Percentiles rank a stretch among this genome's conserved stretches.
Conservation (phyloP, 2,329 filamentous ascomycete genomes). For the Coniochaeta sp. region DNA sequence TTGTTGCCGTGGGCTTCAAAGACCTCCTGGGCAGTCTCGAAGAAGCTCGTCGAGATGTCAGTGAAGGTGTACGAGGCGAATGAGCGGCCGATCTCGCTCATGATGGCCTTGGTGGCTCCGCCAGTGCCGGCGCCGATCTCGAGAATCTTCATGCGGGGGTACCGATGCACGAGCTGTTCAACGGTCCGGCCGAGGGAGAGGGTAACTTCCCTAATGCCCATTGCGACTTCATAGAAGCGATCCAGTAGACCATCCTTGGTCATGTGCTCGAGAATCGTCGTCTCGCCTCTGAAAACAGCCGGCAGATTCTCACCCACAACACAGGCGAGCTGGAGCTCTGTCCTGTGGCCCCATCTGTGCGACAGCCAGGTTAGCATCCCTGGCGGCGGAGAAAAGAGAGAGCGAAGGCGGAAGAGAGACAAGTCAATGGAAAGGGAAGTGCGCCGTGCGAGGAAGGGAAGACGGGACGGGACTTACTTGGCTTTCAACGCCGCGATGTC, state of each 20-base stretch:
- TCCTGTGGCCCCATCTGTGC: constrained; percentile 9
- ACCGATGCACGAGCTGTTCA: constrained; percentile 25
- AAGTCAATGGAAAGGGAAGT: background rate
- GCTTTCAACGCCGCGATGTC: constrained; percentile 5
- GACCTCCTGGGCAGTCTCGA: constrained; percentile 24
- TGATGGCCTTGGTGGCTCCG: constrained; percentile 23
- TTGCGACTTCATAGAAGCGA: constrained; percentile 18
- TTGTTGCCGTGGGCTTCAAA: constrained; percentile 17
- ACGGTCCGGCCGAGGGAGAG: constrained; percentile 12
- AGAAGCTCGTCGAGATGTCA: constrained; percentile 30
- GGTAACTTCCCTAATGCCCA: constrained; percentile 6
- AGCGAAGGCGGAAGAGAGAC: background rate
- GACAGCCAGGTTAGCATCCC: constrained; percentile 3
- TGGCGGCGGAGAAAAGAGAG: background rate
- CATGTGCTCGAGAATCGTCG: constrained; percentile 24
- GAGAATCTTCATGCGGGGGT: constrained; percentile 28
- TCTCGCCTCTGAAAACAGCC: constrained; percentile 21
- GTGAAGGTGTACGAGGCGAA: constrained; percentile 33
- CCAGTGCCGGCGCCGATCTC: constrained; percentile 30
- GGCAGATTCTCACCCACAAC: constrained; percentile 24
- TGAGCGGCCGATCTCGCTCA: constrained; percentile 17
- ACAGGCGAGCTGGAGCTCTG: constrained; percentile 17
- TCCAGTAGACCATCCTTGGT: constrained; percentile 21
- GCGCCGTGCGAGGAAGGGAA: background rate
- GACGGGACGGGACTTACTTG: background rate